Base-by-base conservation (phyloP, 441 rosid genomes). In the Arabidopsis lyrata region DNA sequence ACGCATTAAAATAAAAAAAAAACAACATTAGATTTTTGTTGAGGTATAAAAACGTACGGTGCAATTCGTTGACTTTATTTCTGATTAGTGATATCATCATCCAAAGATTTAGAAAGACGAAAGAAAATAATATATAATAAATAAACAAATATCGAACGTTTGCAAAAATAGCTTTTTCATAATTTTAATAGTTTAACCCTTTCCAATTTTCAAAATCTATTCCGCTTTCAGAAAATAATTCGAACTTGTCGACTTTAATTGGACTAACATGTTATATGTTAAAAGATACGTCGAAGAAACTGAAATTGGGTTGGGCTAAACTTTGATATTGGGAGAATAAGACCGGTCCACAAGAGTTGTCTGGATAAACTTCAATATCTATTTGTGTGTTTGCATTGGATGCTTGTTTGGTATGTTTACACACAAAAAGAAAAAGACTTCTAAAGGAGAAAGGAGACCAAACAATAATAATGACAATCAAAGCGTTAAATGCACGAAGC, bases 401-500 rank as follows among this genome's bases (percentile, higher is more conserved):
- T 71, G 44, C 75, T 71, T 50, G 44, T 12, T 27, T 49, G 67
- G 20, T 48, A 29, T 14, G 44, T 45, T 14, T n/a, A 32, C 16
- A 62, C 24, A 62, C 12, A 41, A 32, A 20, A 54, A 54, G 24
- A 62, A 62, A n/a, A 16, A 20, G 34, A 12, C n/a, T 12, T 12
- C 3, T 41, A 8, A 12, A 0, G 4, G 10, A 22, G 27, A 61
- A 35, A 50, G 39, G 50, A 20, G 27, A 55, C 65, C 41, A 73
- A 45, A 64, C 29, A 45, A 55, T 44, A 64, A 73, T 73, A 55
- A 65, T 73, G 65, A 55, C 49, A 47, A 65, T 73, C 63, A 65
- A 56, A 64, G 41, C 41, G 71, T 73, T 73, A 35, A 56, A 64
- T 73, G 77, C 49, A 73, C 70, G 70, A 63, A 63, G 70, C 70